Evolutionary conservation across 73 alveolate genomes (phyloP), one percentile per base, ranked within the genome.

Genomic region (Stentor roeselii): DNA sequence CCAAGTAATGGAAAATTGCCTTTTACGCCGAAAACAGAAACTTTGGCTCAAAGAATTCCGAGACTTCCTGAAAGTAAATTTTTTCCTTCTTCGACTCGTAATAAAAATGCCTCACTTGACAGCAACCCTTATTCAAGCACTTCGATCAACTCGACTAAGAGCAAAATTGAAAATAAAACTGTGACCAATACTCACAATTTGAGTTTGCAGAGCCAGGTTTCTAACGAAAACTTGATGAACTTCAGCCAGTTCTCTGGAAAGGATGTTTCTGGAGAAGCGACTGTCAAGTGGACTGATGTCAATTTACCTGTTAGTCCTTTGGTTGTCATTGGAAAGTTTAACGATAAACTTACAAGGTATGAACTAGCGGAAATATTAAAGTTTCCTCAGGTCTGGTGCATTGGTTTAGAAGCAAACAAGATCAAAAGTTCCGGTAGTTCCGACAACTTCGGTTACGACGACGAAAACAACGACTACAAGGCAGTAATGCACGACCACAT

Each of bases 381-480:
- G 15, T 42, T 11, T 82, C 89, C 86, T 42, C 61, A 27, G 32
- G 38, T 85, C 15, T 85, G 80, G 32, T 85, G 76, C 39, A 30
- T 85, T 1, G 84, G 90, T 30, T 30, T 50, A 75, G 86, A 85
- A 82, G 61, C 74, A 3, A 34, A 36, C 3, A 34, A 58, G 37
- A 11, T 30, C 38, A 30, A 35, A 61, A 61, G 37, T 37, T 30
- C 1, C 39, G 11, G 88, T 40, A 15, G 82, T 59, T 60, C 30
- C 27, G 82, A 85, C 21, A 94, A 92, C 82, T 60, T 83, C 59
- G 97, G 97, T 15, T 94, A 87, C 74, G 99, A 97, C 86, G 97
- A 91, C 67, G 95, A 96, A 61, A 93, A 94, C 35, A 97, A 97
- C 59, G 97, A 95, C 78, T 95, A 90, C 60, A 93, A 84, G 32